phyloP scores from a whole-genome alignment of 306 rosid species.

The Elaeagnus macrophylla region DNA sequence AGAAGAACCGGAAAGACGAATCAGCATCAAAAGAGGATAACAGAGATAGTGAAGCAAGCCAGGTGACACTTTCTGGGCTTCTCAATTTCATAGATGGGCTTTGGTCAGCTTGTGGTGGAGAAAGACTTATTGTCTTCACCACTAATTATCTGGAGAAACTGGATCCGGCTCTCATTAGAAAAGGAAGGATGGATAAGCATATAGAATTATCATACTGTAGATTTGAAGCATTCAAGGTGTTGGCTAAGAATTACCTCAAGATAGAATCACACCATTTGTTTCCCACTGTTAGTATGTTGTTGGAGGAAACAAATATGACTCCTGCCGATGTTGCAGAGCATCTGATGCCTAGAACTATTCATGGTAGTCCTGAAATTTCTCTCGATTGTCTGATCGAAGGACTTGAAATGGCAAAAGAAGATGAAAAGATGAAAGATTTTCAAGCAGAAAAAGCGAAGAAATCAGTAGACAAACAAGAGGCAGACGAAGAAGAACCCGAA shows the following conservation, averaged over 20 bases:
- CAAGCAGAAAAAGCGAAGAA: slow-evolving; percentile 19
- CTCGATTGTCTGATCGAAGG: slow-evolving; percentile 40
- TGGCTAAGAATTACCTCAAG: slow-evolving; percentile 54
- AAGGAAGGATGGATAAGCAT: slow-evolving; percentile 84
- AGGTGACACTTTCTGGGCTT: slow-evolving; percentile 63
- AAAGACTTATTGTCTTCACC: slow-evolving; percentile 67
- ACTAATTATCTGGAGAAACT: slow-evolving; percentile 71
- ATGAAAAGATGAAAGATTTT: slow-evolving; percentile 14
- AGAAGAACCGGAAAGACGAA: slow-evolving; percentile 26
- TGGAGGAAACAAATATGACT: slow-evolving; percentile 30
- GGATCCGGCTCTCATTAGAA: slow-evolving; percentile 73
- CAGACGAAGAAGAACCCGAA: neutral
- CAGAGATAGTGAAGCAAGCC: slow-evolving; percentile 25
- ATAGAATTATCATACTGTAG: slow-evolving; percentile 57
- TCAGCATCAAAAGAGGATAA: slow-evolving; percentile 22
- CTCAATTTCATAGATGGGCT: slow-evolving; percentile 77
- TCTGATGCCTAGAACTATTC: slow-evolving; percentile 55
- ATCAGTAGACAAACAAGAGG: slow-evolving; percentile 1
- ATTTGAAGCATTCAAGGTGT: slow-evolving; percentile 54
- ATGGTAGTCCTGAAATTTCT: slow-evolving; percentile 21
- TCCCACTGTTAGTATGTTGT: slow-evolving; percentile 20
- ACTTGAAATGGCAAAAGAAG: slow-evolving; percentile 39
- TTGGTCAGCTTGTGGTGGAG: slow-evolving; percentile 79
- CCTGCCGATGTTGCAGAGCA: slow-evolving; percentile 95
- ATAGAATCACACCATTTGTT: slow-evolving; percentile 42